Evolutionary conservation across 805 yeast genomes (phyloP), one percentile per base, ranked within the genome.

Genomic region (Candida namnaoensis): DNA sequence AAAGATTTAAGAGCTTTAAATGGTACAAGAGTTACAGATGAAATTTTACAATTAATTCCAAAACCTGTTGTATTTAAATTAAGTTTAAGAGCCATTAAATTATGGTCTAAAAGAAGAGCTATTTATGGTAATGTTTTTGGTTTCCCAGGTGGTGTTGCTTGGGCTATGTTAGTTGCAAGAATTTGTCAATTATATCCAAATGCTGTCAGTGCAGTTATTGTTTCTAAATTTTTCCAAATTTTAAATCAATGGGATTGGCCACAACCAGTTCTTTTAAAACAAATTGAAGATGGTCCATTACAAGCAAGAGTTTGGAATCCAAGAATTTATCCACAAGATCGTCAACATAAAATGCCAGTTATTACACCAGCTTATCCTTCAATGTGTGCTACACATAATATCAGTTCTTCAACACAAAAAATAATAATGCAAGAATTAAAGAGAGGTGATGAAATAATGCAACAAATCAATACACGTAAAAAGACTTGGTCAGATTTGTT

Each of bases 91-190:
- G 90, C 95, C 13, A 85, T 93, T 48, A 93, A 93, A 61, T 70
- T 93, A 54, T 93, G 99, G 99, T 99, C 99, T 0, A 91, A 88
- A 57, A 78, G 88, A 54, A 73, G 98, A 39, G 98, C 96, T 0
- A 77, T 93, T 13, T 93, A 93, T 63, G 97, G 87, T 7, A 93
- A 93, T 57, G 83, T 93, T 37, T 87, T 83, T 72, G 99, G 99
- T 0, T 93, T 91, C 63, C 99, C 98, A 1, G 99, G 99, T 55
- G 99, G 99, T 62, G 99, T 93, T 38, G 99, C 99, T 1, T 93
- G 99, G 99, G 99, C 99, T 1, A 93, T 93, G 97, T 62, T 93
- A 35, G 97, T 90, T n/a, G 99, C 98, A 1, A 73, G 99, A 53
- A 88, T 93, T 27, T 93, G 99, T 62, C 99, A 93, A 60, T 65